Base-by-base conservation (phyloP, 257 asterid species). In the Lantana camara region DNA sequence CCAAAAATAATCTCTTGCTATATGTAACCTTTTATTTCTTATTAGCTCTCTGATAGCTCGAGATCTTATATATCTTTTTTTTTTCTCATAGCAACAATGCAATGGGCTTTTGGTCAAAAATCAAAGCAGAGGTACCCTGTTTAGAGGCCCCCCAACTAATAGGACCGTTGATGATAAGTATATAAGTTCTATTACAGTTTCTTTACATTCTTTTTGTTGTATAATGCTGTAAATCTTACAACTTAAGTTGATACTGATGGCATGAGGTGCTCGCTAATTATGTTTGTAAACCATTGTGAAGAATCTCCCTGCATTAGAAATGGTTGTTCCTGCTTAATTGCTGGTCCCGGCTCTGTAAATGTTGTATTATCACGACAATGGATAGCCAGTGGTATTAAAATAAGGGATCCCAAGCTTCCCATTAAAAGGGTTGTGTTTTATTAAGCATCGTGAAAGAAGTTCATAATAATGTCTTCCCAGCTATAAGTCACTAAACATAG, bases 321-420 rank as follows among this genome's bases (percentile, higher is more conserved):
- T 88, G 73, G 59, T 90, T 67, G 89, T 21, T 75, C 80, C 10
- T 79, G 88, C 74, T 71, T 83, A 34, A 81, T 90, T 63, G 97
- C 97, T 53, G 96, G 96, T 50, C 87, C 96, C 59, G 99, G 97
- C 32, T 94, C 85, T 73, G 82, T 94, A 45, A 90, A 94, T 75
- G 87, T 88, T 68, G 66, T 72, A 61, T 58, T 90, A 66, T 82
- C 97, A 15, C 79, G 78, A 66, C 51, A 76, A 44, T 94, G 97
- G 97, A 90, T 94, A 61, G 97, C 96, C 56, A 70, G 84, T 75
- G 99, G 97, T 61, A 80, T 94, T 57, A 96, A 73, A 64, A 76
- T 73, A 9, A 88, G 99, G 99, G 92, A 96, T 47, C 97, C 96
- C 21, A 82, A 69, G 79, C 93, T 84, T 69, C 84, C 84, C 2